Base-by-base conservation (phyloP, 441 rosid species). In the Croton laevigatus region DNA sequence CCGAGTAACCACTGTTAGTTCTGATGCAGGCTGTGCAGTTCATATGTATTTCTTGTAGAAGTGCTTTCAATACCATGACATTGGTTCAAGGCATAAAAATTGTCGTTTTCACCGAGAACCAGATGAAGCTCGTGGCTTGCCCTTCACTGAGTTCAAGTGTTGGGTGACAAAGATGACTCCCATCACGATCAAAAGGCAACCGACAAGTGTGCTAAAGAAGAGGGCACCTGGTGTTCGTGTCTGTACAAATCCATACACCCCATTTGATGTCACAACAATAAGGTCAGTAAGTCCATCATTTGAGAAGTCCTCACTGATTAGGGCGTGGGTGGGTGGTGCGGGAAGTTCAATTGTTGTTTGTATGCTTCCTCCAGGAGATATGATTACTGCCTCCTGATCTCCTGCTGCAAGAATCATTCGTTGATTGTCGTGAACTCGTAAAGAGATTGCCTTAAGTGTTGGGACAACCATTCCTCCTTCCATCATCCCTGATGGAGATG, bases 171-270 rank as follows among this genome's bases (percentile, higher is more conserved):
- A 93, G 58, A 91, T 88, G 70, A 91, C 90, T 76, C 91, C 98
- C 99, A 93, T 93, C 57, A 93, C 98, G 34, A 93, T 84, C 44
- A 96, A 68, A 69, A 96, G 94, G 80, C 97, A 91, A 61, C 97
- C 99, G 8, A 93, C 98, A 75, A 93, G 84, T 13, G 97, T 88
- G 84, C 99, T 93, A 84, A 96, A 93, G 93, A 93, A 96, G 79
- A 96, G 84, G 76, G 97, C 99, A 53, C 98, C 99, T 0, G 99
- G 99, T 59, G 91, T 96, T 79, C 98, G 91, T 27, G 97, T 90
- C 79, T 96, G 99, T 73, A 93, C 94, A 61, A 93, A 93, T 52
- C 99, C 97, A 44, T 93, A 93, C 5, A 93, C 82, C 40, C 98
- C 98, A 34, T 81, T 93, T 8, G 97, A 88, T 48, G 99, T 96